Base-by-base conservation (phyloP, 164 flowering plant species). In the Echeveria elegans region DNA sequence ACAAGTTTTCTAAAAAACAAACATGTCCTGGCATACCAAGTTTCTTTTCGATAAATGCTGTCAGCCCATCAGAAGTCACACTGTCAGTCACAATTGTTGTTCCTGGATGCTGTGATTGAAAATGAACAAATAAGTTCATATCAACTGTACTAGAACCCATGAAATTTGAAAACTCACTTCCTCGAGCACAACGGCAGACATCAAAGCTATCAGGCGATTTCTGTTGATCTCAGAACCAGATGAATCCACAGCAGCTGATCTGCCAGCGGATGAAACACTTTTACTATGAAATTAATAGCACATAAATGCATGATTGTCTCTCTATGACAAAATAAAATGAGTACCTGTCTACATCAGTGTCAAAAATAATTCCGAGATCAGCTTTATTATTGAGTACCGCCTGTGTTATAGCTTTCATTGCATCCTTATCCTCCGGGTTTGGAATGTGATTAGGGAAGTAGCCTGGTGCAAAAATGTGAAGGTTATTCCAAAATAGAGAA, bases 161-260 rank as follows among this genome's bases (percentile, higher is more conserved):
- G 47, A 28, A 48, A 26, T 59, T 23, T 28, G 30, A 68, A 58
- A 63, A 15, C 81, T 67, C 79, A 91, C 99, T 74, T 91, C 88
- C 78, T 91, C 99, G 65, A 94, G 86, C 72, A 94, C 87, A 73
- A 94, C 89, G 63, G 99, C 96, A 68, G 97, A 83, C 88, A 89
- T 83, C 70, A 94, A 82, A 67, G 99, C 99, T 76, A 94, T 94
- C 68, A 94, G 67, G 18, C 96, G 90, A 74, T 91, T 94, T 63
- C 97, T 83, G 75, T 94, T 94, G 64, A 94, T 74, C 76, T 89
- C 97, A 56, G 81, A 84, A 34, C 99, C 99, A 69, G 81, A 66
- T 41, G 92, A 91, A 82, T 94, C 99, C 75, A 91, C 99, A 70
- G 97, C 97, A 77, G 99, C 99, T 83, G 99, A 91, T 81, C 99